Evolutionary conservation across 2,329 filamentous ascomycete species (phyloP).

Genomic region (Aspergillus luchuensis): DNA sequence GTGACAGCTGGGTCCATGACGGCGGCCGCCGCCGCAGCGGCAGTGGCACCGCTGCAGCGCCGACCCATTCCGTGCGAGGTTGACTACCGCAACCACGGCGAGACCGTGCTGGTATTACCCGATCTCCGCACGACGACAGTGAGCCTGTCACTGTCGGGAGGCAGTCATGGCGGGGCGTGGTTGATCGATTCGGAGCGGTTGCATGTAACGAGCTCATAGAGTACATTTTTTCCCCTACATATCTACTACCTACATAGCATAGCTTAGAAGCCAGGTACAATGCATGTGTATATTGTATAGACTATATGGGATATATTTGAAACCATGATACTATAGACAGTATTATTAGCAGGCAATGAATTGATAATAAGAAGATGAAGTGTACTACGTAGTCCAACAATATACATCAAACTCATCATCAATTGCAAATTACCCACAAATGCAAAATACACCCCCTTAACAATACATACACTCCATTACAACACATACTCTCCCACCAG

Average conservation of each 20-base stretch:
- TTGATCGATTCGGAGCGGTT: conserved; percentile 63
- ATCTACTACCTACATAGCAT: not conserved
- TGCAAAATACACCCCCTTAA: no score
- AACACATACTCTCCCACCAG: no score
- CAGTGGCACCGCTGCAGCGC: conserved; percentile 29
- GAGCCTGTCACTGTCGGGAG: conserved; percentile 68
- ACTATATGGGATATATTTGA: not conserved
- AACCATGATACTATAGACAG: not conserved
- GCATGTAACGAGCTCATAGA: conserved; percentile 7
- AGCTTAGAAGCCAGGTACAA: not conserved
- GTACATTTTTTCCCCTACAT: not conserved
- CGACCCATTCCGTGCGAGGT: conserved; percentile 67
- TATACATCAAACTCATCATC: no score
- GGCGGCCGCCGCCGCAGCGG: not conserved
- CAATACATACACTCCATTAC: no score
- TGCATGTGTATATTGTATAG: not conserved
- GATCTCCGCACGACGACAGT: conserved; percentile 73
- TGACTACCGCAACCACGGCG: conserved; percentile 75
- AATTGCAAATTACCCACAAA: no score
- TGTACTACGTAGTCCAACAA: no score
- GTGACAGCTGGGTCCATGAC: conserved; percentile 13
- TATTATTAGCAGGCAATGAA: no score
- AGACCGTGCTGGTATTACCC: conserved; percentile 73
- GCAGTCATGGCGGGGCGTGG: conserved; percentile 57
- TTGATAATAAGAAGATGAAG: no score